Evolutionary conservation across 2,329 filamentous ascomycete species (phyloP).

Genomic region (Calonectria naviculata): DNA sequence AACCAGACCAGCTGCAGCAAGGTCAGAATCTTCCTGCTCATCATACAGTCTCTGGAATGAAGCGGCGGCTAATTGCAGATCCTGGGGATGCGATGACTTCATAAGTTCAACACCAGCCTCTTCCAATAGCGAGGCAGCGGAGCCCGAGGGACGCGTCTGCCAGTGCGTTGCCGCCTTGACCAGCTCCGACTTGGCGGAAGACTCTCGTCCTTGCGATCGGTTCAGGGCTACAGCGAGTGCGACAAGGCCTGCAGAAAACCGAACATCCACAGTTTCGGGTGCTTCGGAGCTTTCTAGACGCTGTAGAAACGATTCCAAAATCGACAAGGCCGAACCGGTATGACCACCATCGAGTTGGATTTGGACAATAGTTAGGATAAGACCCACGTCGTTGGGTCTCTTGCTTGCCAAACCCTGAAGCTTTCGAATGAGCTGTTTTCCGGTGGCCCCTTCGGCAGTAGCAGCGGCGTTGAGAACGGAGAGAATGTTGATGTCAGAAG

Average conservation of each 20-base stretch:
- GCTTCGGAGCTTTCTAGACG: conserved; percentile 73
- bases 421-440: conserved; percentile 75
- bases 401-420: conserved; percentile 78
- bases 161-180: conserved; percentile 85
- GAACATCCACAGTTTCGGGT: conserved; percentile 71
- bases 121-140: conserved; percentile 74
- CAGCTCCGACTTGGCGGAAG: conserved; percentile 78
- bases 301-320: conserved; percentile 80
- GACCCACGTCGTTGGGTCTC: conserved; percentile 82
- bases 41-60: conserved; percentile 80
- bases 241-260: conserved; percentile 87
- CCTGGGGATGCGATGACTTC: conserved; percentile 75
- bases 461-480: conserved; percentile 77
- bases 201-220: conserved; percentile 77
- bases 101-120: conserved; percentile 88
- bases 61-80: conserved; percentile 77
- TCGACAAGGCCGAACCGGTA: conserved; percentile 76
- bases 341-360: conserved; percentile 81
- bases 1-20: conserved; percentile 84
- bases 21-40: conserved; percentile 73
- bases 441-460: conserved; percentile 70
- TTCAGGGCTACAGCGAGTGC: conserved; percentile 85
- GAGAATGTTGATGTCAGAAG: conserved; percentile 50
- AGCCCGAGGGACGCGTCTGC: conserved; percentile 65
- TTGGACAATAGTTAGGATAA: conserved; percentile 83